Conservation (phyloP, 2,329 filamentous ascomycete species). For the Fusarium sp. region DNA sequence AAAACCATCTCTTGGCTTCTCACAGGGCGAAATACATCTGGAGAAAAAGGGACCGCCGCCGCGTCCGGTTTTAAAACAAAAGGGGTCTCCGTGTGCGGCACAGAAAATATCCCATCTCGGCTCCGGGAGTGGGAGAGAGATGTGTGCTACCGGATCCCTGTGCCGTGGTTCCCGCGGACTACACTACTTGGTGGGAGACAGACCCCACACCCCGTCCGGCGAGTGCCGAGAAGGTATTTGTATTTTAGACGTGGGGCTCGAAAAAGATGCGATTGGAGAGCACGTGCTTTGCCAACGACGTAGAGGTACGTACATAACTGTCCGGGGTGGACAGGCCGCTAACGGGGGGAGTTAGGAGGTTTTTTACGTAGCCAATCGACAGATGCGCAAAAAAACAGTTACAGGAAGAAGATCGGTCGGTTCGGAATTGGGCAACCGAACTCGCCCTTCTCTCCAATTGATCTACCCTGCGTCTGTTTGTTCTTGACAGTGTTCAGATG, state of each 20-base stretch:
- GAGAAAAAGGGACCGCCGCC: neutral
- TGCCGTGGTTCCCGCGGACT: neutral
- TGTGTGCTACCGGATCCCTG: neutral
- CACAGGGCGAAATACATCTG: neutral
- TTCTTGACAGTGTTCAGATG: slow-evolving; percentile 11
- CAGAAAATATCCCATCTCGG: neutral
- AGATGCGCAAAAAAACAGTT: neutral
- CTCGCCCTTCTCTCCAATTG: neutral
- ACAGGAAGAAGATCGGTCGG: neutral
- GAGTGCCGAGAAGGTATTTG: neutral
- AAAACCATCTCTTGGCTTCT: neutral
- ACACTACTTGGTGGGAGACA: too few relatives aligned
- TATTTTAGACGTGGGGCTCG: neutral
- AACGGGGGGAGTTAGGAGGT: neutral
- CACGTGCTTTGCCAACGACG: neutral
- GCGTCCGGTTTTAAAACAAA: neutral
- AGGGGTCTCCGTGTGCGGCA: too few relatives aligned
- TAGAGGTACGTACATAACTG: slow-evolving; percentile 1
- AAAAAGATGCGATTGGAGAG: neutral
- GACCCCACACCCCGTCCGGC: slow-evolving; percentile 2
- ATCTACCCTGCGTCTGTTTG: neutral
- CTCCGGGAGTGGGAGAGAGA: neutral
- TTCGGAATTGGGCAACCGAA: neutral
- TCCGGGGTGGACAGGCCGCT: neutral
- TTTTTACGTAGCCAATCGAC: neutral